Conservation (phyloP, 345 rosid genomes). For the Camelina hispida region DNA sequence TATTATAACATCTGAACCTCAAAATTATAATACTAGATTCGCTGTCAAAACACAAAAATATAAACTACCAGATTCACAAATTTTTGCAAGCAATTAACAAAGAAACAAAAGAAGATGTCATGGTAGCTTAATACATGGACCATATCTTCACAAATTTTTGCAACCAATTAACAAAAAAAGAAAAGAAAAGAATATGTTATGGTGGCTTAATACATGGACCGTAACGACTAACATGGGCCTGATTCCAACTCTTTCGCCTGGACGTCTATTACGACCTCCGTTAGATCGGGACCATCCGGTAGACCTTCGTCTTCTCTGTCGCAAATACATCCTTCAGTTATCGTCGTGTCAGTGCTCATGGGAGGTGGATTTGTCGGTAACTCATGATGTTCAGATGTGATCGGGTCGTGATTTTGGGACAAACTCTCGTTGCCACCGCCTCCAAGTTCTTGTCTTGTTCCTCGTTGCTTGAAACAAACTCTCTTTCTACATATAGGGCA, state of each 20-base stretch:
- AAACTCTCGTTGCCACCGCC: background rate
- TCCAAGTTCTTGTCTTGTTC: background rate
- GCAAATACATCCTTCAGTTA: background rate
- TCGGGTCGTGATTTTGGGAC: background rate
- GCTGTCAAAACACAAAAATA: too few species aligned
- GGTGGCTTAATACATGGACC: too few species aligned
- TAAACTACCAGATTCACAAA: background rate
- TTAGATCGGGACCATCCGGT: background rate
- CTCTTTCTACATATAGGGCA: constrained; percentile 80
- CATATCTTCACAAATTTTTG: background rate
- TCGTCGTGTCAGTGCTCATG: background rate
- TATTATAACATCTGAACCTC: background rate
- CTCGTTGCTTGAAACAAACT: constrained; percentile 40
- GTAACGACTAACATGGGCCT: constrained; percentile 16
- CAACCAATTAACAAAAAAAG: too few species aligned
- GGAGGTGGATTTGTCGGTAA: background rate
- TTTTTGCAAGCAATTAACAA: background rate
- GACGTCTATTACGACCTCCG: constrained; percentile 3
- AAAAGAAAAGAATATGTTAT: too few species aligned
- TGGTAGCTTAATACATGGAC: background rate
- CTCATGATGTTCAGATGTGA: background rate
- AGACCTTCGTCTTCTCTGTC: background rate
- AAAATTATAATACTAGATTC: background rate
- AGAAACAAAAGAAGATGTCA: background rate
- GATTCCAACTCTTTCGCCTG: background rate